Conservation (phyloP, 2,329 filamentous ascomycete genomes). For the Dissoconium aciculare region DNA sequence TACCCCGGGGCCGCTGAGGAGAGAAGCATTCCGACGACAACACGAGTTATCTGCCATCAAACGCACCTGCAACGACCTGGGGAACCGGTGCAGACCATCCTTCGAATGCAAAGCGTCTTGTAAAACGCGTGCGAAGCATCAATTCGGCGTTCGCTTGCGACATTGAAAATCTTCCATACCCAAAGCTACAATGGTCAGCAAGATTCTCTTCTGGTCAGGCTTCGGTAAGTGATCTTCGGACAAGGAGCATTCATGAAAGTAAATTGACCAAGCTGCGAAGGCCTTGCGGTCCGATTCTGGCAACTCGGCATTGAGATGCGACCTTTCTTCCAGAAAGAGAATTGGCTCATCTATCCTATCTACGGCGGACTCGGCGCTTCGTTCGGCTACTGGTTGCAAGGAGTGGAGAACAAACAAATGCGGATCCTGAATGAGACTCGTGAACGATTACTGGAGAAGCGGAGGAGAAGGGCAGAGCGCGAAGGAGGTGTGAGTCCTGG, state of each 20-base stretch:
- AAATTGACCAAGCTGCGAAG: conserved; percentile 41
- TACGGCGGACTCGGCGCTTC: conserved; percentile 74
- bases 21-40: no score
- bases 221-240: conserved; percentile 54
- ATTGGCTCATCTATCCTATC: conserved; percentile 81
- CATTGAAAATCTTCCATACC: no score
- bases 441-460: conserved; percentile 72
- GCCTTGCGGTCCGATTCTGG: conserved; percentile 83
- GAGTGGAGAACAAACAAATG: conserved; percentile 71
- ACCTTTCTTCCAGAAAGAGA: conserved; percentile 71
- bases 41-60: no score
- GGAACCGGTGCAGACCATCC: no score
- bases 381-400: conserved; percentile 95
- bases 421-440: conserved; percentile 65
- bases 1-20: no score
- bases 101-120: no score
- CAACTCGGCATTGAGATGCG: conserved; percentile 98
- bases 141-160: no score
- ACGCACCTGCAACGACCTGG: no score
- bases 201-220: conserved; percentile 69
- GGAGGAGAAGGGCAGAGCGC: conserved; percentile 57
- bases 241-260: conserved; percentile 1
- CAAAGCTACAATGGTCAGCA: conserved; percentile 35
- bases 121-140: no score
- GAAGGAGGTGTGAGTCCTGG: conserved; percentile 32